phyloP scores from a whole-genome alignment of 1,139 yeast genomes.

The Yamadazyma blattariae region DNA sequence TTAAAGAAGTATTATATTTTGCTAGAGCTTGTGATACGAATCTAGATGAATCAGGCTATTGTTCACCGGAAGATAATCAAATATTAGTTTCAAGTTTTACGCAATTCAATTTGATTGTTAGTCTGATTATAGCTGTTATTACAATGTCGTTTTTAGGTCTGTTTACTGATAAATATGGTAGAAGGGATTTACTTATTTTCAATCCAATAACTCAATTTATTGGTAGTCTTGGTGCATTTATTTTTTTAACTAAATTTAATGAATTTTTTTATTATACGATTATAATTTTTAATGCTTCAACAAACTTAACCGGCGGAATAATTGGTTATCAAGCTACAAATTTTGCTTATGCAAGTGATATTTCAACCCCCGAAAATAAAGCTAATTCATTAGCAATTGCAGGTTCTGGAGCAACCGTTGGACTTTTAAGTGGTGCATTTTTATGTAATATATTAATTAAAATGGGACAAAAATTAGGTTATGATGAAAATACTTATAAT shows the following conservation, averaged over 20 bases:
- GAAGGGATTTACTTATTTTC: conserved; percentile 42
- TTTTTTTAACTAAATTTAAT: not conserved
- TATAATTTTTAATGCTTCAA: not conserved
- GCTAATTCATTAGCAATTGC: not conserved
- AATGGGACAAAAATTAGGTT: conserved; percentile 1
- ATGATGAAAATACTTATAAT: not conserved
- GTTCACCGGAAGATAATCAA: conserved; percentile 27
- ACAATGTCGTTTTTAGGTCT: conserved; percentile 48
- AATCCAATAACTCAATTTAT: not conserved
- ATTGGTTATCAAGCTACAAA: not conserved
- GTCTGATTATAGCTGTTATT: conserved; percentile 24
- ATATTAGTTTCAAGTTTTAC: conserved; percentile 26
- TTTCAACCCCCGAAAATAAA: conserved; percentile 1
- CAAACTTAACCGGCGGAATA: not conserved
- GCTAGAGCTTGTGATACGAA: conserved; percentile 6
- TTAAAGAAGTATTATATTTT: conserved; percentile 2
- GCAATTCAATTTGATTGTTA: conserved; percentile 8
- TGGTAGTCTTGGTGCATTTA: not conserved
- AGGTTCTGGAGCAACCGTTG: not conserved
- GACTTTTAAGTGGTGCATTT: not conserved
- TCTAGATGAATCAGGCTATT: conserved; percentile 8
- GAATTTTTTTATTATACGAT: conserved; percentile 1
- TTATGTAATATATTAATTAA: too few species aligned
- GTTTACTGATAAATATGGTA: conserved; percentile 58
- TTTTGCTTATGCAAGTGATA: conserved; percentile 1